phyloP scores from a whole-genome alignment of 2,329 filamentous ascomycete genomes.

The Balansia obtecta region DNA sequence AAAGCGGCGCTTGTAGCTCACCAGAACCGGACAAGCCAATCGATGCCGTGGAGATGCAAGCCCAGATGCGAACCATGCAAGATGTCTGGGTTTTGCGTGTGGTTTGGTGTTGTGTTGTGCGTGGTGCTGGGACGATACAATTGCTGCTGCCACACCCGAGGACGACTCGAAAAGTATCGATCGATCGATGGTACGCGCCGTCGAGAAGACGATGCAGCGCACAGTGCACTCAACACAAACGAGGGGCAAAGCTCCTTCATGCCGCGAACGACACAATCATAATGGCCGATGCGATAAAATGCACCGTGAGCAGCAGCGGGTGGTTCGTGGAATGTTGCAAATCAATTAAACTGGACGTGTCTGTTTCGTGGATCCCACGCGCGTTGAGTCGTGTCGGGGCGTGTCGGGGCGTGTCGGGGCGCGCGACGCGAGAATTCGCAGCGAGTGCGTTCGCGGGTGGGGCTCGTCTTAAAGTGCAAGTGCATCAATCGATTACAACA shows the following conservation, averaged over 20 bases:
- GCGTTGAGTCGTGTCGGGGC: constrained; percentile 19
- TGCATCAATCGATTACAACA: neutral
- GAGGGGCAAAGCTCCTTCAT: constrained; percentile 1
- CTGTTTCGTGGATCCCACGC: constrained; percentile 29
- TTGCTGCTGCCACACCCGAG: neutral
- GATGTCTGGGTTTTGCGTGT: no score
- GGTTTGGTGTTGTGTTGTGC: neutral
- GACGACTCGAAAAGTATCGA: neutral
- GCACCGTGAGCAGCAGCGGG: no score
- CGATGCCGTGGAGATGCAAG: neutral
- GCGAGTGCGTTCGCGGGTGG: constrained; percentile 3
- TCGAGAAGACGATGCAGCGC: neutral
- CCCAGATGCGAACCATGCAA: neutral
- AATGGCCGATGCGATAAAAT: no score
- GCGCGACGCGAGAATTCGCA: constrained; percentile 5
- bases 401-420: constrained; percentile 14
- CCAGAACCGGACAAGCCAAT: neutral
- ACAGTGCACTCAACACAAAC: neutral
- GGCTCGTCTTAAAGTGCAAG: neutral
- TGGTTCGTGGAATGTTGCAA: constrained; percentile 12
- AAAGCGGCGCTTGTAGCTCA: neutral
- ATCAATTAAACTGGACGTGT: constrained; percentile 29
- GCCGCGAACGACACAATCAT: constrained; percentile 4
- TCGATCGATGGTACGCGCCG: no score
- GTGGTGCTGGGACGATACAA: neutral